These are phyloP conservation scores for Protea cynaroides DNA, from an alignment of 164 flowering plant genomes.

Conservation along the genomic window DNA sequence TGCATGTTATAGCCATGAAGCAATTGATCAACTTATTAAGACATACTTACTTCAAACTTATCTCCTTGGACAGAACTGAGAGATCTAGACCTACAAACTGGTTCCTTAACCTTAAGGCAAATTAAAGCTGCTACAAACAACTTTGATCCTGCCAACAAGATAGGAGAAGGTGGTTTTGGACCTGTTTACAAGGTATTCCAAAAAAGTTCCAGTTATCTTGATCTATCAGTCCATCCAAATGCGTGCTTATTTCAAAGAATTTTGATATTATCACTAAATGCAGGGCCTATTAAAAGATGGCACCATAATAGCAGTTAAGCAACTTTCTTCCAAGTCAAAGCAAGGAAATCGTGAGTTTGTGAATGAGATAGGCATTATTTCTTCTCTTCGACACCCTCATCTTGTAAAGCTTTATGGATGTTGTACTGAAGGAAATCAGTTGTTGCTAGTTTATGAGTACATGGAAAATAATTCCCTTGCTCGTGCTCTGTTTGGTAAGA, in stretches of 20 bases:
- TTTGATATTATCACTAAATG: not conserved
- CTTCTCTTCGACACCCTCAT: not conserved
- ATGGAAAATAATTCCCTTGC: not conserved
- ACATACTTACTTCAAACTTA: not conserved
- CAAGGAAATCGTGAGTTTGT: slow-evolving; percentile 1
- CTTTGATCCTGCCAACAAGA: slow-evolving; percentile 7
- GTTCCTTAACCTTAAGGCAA: slow-evolving; percentile 6
- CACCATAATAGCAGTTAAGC: not conserved
- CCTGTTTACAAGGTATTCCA: slow-evolving; percentile 7
- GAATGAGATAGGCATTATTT: not conserved
- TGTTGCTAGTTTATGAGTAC: not conserved
- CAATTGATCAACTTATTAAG: not conserved
- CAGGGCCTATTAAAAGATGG: not conserved
- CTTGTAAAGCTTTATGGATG: slow-evolving; percentile 2
- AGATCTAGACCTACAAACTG: slow-evolving; percentile 4
- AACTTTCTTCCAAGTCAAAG: not conserved
- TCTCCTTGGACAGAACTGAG: not conserved
- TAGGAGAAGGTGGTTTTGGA: slow-evolving; percentile 11
- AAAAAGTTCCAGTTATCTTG: not conserved
- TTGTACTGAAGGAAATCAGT: not conserved
- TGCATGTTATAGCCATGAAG: not conserved
- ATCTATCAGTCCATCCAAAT: not conserved
- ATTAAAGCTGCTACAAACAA: slow-evolving; percentile 6
- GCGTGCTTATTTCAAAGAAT: not conserved
- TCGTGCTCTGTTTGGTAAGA: not conserved